Evolutionary conservation across 225 moss, liverwort and hornwort species (phyloP).

Genomic region (Bryum argenteum): DNA sequence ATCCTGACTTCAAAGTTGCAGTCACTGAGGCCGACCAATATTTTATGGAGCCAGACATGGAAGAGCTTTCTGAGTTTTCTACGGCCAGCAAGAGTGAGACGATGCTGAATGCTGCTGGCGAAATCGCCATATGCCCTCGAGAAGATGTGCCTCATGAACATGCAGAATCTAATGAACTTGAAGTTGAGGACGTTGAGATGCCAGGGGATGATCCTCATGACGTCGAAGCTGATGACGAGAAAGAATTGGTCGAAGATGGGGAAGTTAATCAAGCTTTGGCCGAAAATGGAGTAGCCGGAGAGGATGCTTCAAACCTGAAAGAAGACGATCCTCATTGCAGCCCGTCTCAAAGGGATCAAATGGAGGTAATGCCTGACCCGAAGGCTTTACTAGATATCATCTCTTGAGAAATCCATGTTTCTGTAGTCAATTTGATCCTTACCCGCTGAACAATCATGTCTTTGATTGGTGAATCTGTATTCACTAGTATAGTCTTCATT

Average conservation of each 20-base stretch:
- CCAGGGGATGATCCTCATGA: slow-evolving; percentile 26
- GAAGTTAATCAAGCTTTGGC: slow-evolving; percentile 33
- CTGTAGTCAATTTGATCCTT: slow-evolving; percentile 1
- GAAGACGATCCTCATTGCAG: slow-evolving; percentile 11
- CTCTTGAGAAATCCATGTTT: neutral
- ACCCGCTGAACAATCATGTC: slow-evolving; percentile 10
- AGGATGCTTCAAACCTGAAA: neutral
- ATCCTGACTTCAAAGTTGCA: slow-evolving; percentile 47
- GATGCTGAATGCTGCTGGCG: slow-evolving; percentile 14
- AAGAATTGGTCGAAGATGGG: slow-evolving; percentile 31
- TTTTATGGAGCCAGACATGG: slow-evolving; percentile 33
- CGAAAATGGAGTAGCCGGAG: slow-evolving; percentile 22
- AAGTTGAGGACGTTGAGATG: slow-evolving; percentile 37
- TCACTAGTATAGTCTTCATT: slow-evolving; percentile 45
- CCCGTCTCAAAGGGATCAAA: slow-evolving; percentile 22
- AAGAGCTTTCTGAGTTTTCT: slow-evolving; percentile 21
- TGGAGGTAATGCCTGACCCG: slow-evolving; percentile 14
- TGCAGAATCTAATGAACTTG: slow-evolving; percentile 46
- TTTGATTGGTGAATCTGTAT: slow-evolving; percentile 19
- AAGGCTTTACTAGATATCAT: slow-evolving; percentile 8
- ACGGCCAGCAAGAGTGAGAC: slow-evolving; percentile 25
- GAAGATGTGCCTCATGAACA: slow-evolving; percentile 33
- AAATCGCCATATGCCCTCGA: slow-evolving; percentile 26
- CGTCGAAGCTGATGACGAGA: slow-evolving; percentile 32
- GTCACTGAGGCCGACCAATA: slow-evolving; percentile 40